A percentile compares a stretch with the other conserved stretches of the same genome.
These are phyloP conservation scores for Linnemannia exigua DNA, from an alignment of 192 early-diverging fungal genomes.

Conservation along the genomic window DNA sequence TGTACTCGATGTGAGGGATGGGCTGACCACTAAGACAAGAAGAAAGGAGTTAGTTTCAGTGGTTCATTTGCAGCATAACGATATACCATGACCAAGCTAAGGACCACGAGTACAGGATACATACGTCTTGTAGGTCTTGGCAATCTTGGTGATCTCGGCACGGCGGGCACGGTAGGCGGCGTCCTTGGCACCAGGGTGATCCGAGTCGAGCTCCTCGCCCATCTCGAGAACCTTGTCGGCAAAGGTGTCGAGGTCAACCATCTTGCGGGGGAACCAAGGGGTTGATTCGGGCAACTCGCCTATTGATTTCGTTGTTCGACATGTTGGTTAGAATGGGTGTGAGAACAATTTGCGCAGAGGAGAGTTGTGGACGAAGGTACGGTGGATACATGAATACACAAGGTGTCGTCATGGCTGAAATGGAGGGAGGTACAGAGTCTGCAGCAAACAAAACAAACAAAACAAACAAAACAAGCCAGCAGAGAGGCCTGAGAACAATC, in stretches of 20 bases:
- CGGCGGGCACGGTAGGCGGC: constrained; percentile 87
- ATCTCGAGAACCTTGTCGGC: constrained; percentile 93
- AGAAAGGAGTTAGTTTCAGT: neutral
- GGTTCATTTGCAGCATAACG: neutral
- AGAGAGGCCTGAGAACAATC: neutral
- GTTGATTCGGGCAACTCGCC: constrained; percentile 58
- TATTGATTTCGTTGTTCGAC: neutral
- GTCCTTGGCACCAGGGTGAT: constrained; percentile 96
- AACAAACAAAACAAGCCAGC: neutral
- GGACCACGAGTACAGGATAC: neutral
- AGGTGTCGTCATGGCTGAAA: constrained; percentile 3
- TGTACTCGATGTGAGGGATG: constrained; percentile 88
- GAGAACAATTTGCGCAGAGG: neutral
- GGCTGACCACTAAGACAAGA: constrained; percentile 71
- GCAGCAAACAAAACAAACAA: neutral
- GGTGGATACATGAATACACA: neutral
- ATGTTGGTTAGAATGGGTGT: neutral
- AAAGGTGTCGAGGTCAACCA: constrained; percentile 92
- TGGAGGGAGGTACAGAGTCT: neutral
- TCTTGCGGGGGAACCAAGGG: constrained; percentile 97
- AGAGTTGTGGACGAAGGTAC: neutral
- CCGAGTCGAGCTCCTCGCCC: constrained; percentile 89
- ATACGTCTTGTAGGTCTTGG: constrained; percentile 77
- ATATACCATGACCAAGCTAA: neutral
- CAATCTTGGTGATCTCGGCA: constrained; percentile 85